Evolutionary conservation across 495 filamentous ascomycete species (phyloP), one percentile per base, ranked within the genome.

Genomic region (Chaetomidium leptoderma): DNA sequence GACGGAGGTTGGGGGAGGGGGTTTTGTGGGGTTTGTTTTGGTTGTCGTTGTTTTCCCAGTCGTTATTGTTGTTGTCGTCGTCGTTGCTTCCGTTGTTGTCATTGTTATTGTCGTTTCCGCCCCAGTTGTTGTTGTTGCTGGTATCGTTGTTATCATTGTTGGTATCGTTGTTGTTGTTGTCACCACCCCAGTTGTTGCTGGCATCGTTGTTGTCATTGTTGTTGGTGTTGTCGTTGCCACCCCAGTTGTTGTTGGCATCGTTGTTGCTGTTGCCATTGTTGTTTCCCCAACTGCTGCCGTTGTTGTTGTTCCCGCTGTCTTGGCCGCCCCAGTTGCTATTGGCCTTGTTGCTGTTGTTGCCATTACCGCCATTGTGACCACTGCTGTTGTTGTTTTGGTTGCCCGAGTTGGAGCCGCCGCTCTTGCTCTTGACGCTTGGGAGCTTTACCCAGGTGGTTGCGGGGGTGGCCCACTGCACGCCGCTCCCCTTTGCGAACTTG

Each of bases 21-120:
- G 56, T 33, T 9, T 48, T 46, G 36, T n/a, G n/a, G n/a, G 37
- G 17, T 17, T n/a, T 57, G 33, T 40, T 16, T 27, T 30, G 53
- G 19, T 48, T 50, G 23, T 44, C 40, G 43, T 17, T 37, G 19
- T 44, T 51, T 0, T 43, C 21, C 9, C 14, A 26, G 46, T 19
- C 47, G 61, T 59, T 57, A 11, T 37, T 43, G 58, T 47, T 39
- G 53, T 44, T 36, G 50, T 37, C 32, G 16, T 45, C n/a, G 45
- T 53, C 48, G 62, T 65, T 62, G 42, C 58, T 48, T 11, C 33
- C 23, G 17, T 13, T 63, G 17, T 57, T 47, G 17, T 35, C 36
- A 13, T 42, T 58, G 49, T 47, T 36, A 35, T 49, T 29, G 33
- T 43, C 36, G 11, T 39, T 17, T 37, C n/a, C 14, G 24, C 4